Evolutionary conservation across 768 basidiomycete species (phyloP).

Genomic region (Basidioascus undulatus): DNA sequence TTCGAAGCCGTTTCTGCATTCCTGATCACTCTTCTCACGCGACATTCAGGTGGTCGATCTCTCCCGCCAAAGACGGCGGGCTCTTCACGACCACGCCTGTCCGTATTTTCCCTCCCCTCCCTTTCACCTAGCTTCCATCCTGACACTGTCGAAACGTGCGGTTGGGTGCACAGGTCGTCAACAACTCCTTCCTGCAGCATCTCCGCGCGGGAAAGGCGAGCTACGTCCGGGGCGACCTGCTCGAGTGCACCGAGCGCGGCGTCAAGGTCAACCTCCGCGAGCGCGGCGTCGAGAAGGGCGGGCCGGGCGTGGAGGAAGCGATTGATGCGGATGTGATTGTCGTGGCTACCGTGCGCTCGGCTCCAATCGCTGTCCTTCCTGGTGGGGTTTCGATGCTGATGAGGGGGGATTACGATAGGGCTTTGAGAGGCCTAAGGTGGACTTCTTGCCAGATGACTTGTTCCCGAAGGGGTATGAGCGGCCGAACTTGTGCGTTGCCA

Average conservation of each 20-base stretch:
- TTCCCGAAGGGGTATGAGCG: slow-evolving; percentile 28
- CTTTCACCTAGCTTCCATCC: no score
- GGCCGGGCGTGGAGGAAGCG: slow-evolving; percentile 15
- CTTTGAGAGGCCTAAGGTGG: slow-evolving; percentile 25
- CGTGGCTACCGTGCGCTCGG: no score
- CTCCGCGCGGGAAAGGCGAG: slow-evolving; percentile 23
- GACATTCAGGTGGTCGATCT: no score
- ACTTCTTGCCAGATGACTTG: slow-evolving; percentile 26
- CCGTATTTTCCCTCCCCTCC: no score
- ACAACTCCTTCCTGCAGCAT: slow-evolving; percentile 28
- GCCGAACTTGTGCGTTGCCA: background rate
- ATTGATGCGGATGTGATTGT: slow-evolving; percentile 22
- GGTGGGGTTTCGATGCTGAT: background rate
- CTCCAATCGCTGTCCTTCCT: background rate
- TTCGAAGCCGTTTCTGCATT: no score
- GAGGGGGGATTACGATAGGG: no score
- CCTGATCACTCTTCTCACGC: no score
- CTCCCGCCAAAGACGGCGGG: no score
- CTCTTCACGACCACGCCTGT: no score
- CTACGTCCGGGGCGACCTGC: slow-evolving; percentile 28
- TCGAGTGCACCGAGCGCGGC: slow-evolving; percentile 20
- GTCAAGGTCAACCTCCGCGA: slow-evolving; percentile 23
- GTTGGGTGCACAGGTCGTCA: no score
- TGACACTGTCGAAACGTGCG: no score
- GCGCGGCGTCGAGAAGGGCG: slow-evolving; percentile 18